Evolutionary conservation across 2,329 filamentous ascomycete genomes (phyloP), one percentile per base, ranked within the genome.

Genomic region (Hymenoscyphus albidus): DNA sequence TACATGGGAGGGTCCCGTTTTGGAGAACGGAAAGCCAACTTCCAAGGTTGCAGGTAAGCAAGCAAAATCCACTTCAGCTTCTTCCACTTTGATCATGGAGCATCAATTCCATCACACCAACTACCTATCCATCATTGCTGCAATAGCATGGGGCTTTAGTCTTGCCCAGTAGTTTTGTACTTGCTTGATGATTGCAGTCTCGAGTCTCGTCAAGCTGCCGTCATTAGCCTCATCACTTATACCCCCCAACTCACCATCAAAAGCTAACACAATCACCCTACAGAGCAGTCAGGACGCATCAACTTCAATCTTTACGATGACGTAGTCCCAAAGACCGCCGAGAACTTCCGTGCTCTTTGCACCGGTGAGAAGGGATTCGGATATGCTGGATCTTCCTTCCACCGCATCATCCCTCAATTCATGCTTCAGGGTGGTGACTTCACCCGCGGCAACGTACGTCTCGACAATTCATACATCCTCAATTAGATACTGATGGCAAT

Each of bases 351-450:
- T 75, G 87, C 88, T 64, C 88, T 97, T 67, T 97, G 93, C 82
- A 97, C 93, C 0, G 84, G 84, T 72, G 85, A 91, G 83, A 87
- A 92, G 81, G 91, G 91, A 76, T 88, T 90, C 79, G 91, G 92
- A 74, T 97, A 96, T 85, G 80, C 85, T 78, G 87, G 86, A 77
- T 95, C 91, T 73, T 84, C 85, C 72, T 96, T 96, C 89, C 92
- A 97, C 86, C 92, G 93, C 74, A 89, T 97, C 80, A 96, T 96
- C 80, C 90, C 90, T 73, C 79, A 92, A 65, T 96, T 96, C 86
- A 96, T 96, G 93, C 89, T 96, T 74, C 93, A 96, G 86, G 93
- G 92, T 78, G 92, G 92, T 85, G 92, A 96, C 85, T 96, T 96
- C 84, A 96, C 92, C 80, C 90, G 90, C 77, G 87, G 88, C 77